Evolutionary conservation across 305 asterid genomes (phyloP), one percentile per base, ranked within the genome.

Genomic region (Fraxinus xanthoxyloides): DNA sequence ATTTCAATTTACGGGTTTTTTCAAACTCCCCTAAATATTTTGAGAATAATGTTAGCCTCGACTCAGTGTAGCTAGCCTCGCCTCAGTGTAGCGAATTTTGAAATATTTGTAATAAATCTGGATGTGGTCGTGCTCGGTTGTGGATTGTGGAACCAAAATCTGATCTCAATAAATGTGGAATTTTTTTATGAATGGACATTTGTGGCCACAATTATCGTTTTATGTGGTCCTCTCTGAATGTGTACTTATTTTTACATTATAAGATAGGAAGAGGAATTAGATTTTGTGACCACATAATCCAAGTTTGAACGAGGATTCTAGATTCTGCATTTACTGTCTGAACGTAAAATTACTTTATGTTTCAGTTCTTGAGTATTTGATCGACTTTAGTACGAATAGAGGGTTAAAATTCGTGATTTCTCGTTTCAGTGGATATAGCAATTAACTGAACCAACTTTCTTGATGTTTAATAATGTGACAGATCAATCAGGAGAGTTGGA

Each of bases 401-500:
- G 54, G 1, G 54, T 12, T 12, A 43, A 9, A 43, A 43, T 43
- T 43, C 17, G 51, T 0, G 54, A 43, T 12, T 3, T 43, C n/a
- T 43, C n/a, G n/a, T 12, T 43, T 3, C 54, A 43, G 1, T 12
- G 13, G n/a, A 43, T 43, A 12, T 10, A 12, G 54, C 54, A 43
- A 43, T 43, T 43, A 40, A 13, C n/a, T 13, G 56, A 3, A 46
- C 56, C 6, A 46, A 13, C n/a, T 46, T 46, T 43, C 72, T 54
- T 59, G 24, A 56, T 56, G 5, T 80, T 65, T 31, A 73, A 78
- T 30, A 31, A 85, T 81, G 84, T 51, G 76, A 38, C 92, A 92
- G 97, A 90, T 75, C 81, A 88, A 48, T 86, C 89, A 0, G 87
- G 85, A 21, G 99, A 92, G 81, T 61, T 80, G 38, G 98, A 90